Evolutionary conservation across 306 rosid genomes (phyloP).

Genomic region (Vachellia collinsii): DNA sequence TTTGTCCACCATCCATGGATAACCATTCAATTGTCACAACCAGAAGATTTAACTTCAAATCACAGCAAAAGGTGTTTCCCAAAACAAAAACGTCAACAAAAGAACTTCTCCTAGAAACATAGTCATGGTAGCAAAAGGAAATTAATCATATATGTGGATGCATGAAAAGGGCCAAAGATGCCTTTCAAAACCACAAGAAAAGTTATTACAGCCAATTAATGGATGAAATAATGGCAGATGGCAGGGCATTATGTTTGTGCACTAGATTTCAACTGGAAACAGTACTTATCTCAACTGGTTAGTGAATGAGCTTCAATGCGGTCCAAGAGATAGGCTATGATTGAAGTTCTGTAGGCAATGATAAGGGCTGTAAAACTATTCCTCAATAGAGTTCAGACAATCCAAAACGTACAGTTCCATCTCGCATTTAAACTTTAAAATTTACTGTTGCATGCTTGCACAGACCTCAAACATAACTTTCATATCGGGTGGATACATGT

Average conservation of each 20-base stretch:
- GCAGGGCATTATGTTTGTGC: conserved; percentile 37
- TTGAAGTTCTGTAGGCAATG: conserved; percentile 41
- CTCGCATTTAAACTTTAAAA: conserved; percentile 6
- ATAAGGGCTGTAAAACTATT: conserved; percentile 33
- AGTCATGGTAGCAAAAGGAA: conserved; percentile 59
- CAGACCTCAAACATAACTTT: neutral
- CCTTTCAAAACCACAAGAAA: conserved; percentile 48
- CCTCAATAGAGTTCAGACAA: conserved; percentile 16
- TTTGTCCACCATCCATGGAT: conserved; percentile 42
- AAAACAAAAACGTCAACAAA: conserved; percentile 42
- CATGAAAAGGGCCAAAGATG: conserved; percentile 37
- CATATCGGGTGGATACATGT: neutral
- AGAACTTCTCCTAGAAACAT: conserved; percentile 65
- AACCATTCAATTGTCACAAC: conserved; percentile 30
- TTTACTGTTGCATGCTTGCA: neutral
- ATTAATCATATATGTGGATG: conserved; percentile 57
- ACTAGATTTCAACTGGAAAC: conserved; percentile 49
- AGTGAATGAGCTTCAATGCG: conserved; percentile 42
- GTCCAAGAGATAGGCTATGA: conserved; percentile 28
- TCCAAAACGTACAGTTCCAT: conserved; percentile 33
- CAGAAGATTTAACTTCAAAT: conserved; percentile 54
- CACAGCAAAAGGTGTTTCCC: conserved; percentile 46
- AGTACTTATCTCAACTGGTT: conserved; percentile 36
- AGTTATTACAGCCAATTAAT: conserved; percentile 51
- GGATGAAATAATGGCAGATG: conserved; percentile 37